Evolutionary conservation across 305 asterid genomes (phyloP), one percentile per base, ranked within the genome.

Genomic region (Fraxinus sp.): DNA sequence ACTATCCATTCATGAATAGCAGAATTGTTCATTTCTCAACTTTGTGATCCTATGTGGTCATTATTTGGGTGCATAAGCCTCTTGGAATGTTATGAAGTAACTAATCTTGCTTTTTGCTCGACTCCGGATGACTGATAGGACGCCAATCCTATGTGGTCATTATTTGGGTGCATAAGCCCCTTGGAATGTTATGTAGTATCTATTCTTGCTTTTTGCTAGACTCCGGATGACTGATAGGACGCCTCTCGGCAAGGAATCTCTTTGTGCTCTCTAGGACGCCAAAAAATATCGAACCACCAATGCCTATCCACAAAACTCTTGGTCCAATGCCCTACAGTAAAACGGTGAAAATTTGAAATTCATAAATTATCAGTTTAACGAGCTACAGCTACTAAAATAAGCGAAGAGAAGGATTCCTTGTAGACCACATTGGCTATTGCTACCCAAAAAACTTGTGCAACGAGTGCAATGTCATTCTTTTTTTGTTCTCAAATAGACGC

Each of bases 251-350:
- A 37, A 95, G 94, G 82, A 80, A 78, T 55, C 89, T 89, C 87
- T 95, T 95, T 2, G 97, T 92, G 77, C 97, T 85, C 87, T 95
- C 99, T 62, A 95, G 97, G 80, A 95, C 97, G 18, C 97, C 93
- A 52, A 96, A 96, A 91, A 96, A 96, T 88, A 96, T 96, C 7
- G 99, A 96, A 80, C 99, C 99, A 1, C 99, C 99, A 4, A 96
- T 92, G 84, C 99, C 99, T 85, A 96, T 96, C 99, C 99, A 96
- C 83, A 96, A 86, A 80, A 96, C 99, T 85, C 98, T 92, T 20
- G 99, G 98, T 81, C 96, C 97, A 0, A 96, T 88, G 7, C 98
- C 99, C 99, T 96, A 86, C 64, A 62, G 64, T 33, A 36, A 14
- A 83, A 81, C 6, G 49, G 7, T 13, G 30, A 57, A 43, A 59